These are phyloP conservation scores for Cordyceps farinosa DNA, from an alignment of 2,329 filamentous ascomycete genomes.

Conservation along the genomic window DNA sequence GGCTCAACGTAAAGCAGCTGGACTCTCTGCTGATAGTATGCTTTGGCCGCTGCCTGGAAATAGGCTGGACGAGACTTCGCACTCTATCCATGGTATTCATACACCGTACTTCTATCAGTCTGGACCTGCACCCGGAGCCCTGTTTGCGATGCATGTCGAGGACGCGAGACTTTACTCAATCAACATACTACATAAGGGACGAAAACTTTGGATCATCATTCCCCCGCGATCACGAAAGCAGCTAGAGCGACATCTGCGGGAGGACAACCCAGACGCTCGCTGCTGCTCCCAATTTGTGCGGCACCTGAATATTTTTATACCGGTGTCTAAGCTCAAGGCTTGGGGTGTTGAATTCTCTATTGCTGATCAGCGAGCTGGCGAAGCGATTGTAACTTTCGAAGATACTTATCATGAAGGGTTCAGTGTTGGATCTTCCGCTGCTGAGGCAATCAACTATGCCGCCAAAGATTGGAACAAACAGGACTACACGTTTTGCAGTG, in stretches of 20 bases:
- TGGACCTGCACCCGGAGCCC: neutral
- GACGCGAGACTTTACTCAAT: neutral
- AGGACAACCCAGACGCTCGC: neutral
- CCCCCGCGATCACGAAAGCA: neutral
- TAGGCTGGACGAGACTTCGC: neutral
- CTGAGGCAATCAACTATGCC: neutral
- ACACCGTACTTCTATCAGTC: neutral
- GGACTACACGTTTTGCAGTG: neutral
- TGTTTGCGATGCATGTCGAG: neutral
- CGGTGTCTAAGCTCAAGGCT: neutral
- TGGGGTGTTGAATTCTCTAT: neutral
- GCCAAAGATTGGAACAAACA: neutral
- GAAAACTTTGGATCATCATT: neutral
- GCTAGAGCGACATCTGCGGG: neutral
- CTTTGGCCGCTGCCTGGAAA: neutral
- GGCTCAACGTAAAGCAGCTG: neutral
- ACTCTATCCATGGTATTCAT: neutral
- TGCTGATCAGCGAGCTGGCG: neutral
- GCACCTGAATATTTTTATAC: neutral
- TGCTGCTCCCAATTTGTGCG: slow-evolving; percentile 1
- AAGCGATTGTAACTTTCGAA: neutral
- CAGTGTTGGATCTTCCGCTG: neutral
- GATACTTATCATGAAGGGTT: slow-evolving; percentile 1
- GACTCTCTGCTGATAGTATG: neutral
- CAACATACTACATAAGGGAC: neutral